Evolutionary conservation across 192 early-diverging fungal genomes (phyloP).

Genomic region (Coemansia sp.): DNA sequence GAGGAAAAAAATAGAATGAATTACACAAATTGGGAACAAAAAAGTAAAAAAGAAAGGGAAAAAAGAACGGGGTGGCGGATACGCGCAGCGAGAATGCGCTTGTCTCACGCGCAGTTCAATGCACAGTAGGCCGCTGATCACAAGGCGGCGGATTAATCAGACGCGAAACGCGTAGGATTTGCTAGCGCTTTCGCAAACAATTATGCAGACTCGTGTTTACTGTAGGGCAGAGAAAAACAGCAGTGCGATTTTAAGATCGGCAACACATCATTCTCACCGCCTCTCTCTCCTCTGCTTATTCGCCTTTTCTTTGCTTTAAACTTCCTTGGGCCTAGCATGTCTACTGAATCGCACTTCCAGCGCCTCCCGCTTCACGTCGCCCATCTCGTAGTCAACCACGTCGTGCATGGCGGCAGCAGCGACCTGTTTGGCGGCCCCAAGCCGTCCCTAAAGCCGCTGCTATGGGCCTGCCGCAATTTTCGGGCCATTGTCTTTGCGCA

Average conservation of each 20-base stretch:
- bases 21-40: background rate
- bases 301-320: background rate
- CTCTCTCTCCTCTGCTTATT: background rate
- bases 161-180: background rate
- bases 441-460: background rate
- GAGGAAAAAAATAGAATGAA: background rate
- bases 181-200: background rate
- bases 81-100: background rate
- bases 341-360: background rate
- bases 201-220: background rate
- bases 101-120: background rate
- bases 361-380: background rate
- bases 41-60: background rate
- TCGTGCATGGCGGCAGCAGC: background rate
- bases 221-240: background rate
- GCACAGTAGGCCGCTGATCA: background rate
- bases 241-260: background rate
- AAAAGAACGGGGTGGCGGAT: background rate
- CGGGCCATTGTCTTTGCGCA: background rate
- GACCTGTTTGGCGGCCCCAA: background rate
- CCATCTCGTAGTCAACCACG: background rate
- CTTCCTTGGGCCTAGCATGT: background rate
- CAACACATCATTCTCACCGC: background rate
- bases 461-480: background rate
- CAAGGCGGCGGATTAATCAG: background rate